Evolutionary conservation across 805 yeast species (phyloP).

Genomic region (Metschnikowia gruessii): DNA sequence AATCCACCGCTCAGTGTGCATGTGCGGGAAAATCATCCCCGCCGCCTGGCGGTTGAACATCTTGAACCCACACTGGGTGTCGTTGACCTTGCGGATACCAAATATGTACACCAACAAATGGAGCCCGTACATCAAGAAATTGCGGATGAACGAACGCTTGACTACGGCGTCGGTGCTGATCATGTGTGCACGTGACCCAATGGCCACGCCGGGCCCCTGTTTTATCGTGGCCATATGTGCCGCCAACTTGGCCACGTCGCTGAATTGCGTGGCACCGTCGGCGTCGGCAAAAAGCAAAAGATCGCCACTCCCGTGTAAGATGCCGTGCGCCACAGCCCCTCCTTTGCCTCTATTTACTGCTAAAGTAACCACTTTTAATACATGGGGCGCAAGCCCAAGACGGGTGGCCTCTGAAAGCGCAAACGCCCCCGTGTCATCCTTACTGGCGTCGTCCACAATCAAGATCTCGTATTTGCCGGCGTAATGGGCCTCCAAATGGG

Average conservation of each 20-base stretch:
- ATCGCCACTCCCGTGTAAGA: slow-evolving; percentile 69
- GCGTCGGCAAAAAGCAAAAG: slow-evolving; percentile 91
- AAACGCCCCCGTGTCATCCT: slow-evolving; percentile 70
- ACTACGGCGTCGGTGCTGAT: slow-evolving; percentile 95
- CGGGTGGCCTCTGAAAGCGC: slow-evolving; percentile 62
- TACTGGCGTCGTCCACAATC: slow-evolving; percentile 89
- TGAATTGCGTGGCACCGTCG: slow-evolving; percentile 88
- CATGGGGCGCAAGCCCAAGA: slow-evolving; percentile 51
- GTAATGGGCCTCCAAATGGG: slow-evolving; percentile 42
- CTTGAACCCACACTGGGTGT: slow-evolving; percentile 98
- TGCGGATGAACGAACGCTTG: slow-evolving; percentile 83
- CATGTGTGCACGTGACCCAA: slow-evolving; percentile 97
- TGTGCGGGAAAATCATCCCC: slow-evolving; percentile 67
- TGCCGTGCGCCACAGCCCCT: slow-evolving; percentile 95
- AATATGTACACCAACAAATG: slow-evolving; percentile 83
- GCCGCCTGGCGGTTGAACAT: slow-evolving; percentile 75
- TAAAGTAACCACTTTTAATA: slow-evolving; percentile 67
- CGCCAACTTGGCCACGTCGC: slow-evolving; percentile 58
- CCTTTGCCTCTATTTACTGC: slow-evolving; percentile 81
- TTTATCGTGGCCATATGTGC: slow-evolving; percentile 34
- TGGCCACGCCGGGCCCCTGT: slow-evolving; percentile 57
- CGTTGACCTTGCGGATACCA: slow-evolving; percentile 83
- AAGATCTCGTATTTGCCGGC: slow-evolving; percentile 62
- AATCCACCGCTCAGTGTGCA: slow-evolving; percentile 98
- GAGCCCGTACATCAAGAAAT: slow-evolving; percentile 88